Base-by-base conservation (phyloP, 352 stramenopile species). In the Phytophthora cryptogea region DNA sequence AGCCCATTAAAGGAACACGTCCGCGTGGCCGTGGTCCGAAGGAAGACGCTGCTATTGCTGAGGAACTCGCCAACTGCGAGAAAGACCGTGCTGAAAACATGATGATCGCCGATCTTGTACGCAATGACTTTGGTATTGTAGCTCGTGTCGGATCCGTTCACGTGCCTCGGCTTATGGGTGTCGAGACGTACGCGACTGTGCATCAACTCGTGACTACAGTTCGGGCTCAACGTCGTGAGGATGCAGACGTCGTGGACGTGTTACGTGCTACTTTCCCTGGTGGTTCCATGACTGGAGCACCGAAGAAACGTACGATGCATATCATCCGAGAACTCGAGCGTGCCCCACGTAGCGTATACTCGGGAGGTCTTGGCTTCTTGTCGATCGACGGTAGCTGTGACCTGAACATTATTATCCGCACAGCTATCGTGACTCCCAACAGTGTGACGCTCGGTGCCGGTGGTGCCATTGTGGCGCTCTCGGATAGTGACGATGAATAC, bases 341-440 rank as follows among this genome's bases (percentile, higher is more conserved):
- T 37, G 67, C 76, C 2, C 78, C 76, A 2, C 84, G 97, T n/a
- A 96, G 97, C 16, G 89, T 98, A 2, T 99, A 99, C 76, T 97
- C 94, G 2, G 97, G 97, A n/a, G 89, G 85, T 11, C 64, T 99
- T 8, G 97, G 97, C 11, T 99, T 98, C 51, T 60, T 99, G 11
- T 97, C 92, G 36, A 67, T 98, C n/a, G 95, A 98, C 74, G 95
- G 95, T 10, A 90, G 79, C 46, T 97, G 94, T 56, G 96, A 99
- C 66, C 84, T 99, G 60, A 99, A 99, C 76, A 98, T 99, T 55
- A 89, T 99, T 35, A 99, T 99, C 67, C 92, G 97, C 41, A 98
- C 95, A 27, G 96, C 95, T 8, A 81, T 99, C 31, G 59, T 98
- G 35, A 97, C 89, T 39, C 71, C 72, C 5, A 56, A 67, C 61